Conservation (phyloP, 2,329 filamentous ascomycete genomes). For the Colletotrichum destructivum region DNA sequence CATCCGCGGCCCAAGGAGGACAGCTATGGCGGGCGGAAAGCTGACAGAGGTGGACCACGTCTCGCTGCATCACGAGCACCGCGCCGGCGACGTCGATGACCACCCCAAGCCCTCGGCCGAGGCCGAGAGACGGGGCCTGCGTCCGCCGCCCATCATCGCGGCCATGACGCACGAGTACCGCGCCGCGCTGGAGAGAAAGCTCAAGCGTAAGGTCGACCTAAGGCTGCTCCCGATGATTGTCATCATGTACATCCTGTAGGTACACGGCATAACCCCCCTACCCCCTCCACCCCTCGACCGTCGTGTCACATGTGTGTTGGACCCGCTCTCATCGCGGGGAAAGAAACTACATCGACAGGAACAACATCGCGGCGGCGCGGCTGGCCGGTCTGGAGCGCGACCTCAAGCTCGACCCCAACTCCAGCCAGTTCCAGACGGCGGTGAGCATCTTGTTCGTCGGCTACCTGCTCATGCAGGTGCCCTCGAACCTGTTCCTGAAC, state of each 20-base stretch:
- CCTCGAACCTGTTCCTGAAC: conserved; percentile 67
- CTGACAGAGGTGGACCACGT: conserved; percentile 29
- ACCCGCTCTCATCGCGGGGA: not conserved
- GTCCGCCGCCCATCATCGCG: conserved; percentile 30
- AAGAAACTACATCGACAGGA: conserved; percentile 40
- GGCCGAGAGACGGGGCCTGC: conserved; percentile 31
- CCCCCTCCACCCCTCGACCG: not conserved
- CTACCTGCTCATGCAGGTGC: conserved; percentile 66
- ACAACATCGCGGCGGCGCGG: conserved; percentile 65
- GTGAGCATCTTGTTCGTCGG: conserved; percentile 68
- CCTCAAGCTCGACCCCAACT: conserved; percentile 50
- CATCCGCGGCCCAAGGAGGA: not conserved
- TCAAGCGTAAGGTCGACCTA: conserved; percentile 58
- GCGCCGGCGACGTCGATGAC: conserved; percentile 19
- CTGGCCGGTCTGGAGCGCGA: conserved; percentile 64
- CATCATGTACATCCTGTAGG: conserved; percentile 60
- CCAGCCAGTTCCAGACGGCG: conserved; percentile 55
- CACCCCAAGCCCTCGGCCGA: conserved; percentile 28
- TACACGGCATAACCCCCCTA: no score
- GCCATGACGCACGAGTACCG: conserved; percentile 38
- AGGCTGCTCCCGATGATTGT: conserved; percentile 67
- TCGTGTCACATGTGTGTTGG: not conserved
- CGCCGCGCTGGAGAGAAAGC: conserved; percentile 47
- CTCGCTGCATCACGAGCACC: conserved; percentile 27
- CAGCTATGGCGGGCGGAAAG: conserved; percentile 34